A percentile compares a stretch with the other conserved stretches of the same genome.
Evolutionary conservation across 2,329 filamentous ascomycete genomes (phyloP).

Genomic region (Intubia oerlemansii): DNA sequence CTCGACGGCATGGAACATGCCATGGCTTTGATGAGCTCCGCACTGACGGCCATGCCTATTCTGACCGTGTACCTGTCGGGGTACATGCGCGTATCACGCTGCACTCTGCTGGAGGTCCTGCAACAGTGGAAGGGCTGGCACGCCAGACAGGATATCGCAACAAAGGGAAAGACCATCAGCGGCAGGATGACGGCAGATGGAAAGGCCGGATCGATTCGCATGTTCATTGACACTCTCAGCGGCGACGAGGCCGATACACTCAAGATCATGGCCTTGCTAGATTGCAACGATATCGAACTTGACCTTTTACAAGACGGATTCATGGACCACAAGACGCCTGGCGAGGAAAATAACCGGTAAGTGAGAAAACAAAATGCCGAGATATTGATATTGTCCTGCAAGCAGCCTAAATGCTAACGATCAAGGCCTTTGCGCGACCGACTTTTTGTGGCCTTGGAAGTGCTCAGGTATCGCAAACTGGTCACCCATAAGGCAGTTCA

Average conservation of each 20-base stretch:
- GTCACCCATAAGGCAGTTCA: no score
- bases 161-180: no score
- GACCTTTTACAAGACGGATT: slow-evolving; percentile 4
- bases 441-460: slow-evolving; percentile 4
- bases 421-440: no score
- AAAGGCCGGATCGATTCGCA: slow-evolving; percentile 1
- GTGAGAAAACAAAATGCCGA: background rate
- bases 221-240: slow-evolving; percentile 5
- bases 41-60: no score
- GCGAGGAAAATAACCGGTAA: slow-evolving; percentile 1
- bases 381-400: slow-evolving; percentile 1
- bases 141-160: background rate
- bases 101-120: slow-evolving; percentile 6
- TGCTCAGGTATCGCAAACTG: slow-evolving; percentile 3
- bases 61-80: slow-evolving; percentile 7
- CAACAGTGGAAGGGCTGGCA: slow-evolving; percentile 8
- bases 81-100: slow-evolving; percentile 6
- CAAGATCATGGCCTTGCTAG: slow-evolving; percentile 7
- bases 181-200: background rate
- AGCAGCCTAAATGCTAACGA: slow-evolving; percentile 7
- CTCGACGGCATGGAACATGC: no score
- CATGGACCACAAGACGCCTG: slow-evolving; percentile 3
- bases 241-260: slow-evolving; percentile 5
- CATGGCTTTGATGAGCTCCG: no score
- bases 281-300: slow-evolving; percentile 6